A percentile compares a stretch with the other conserved stretches of the same genome.
Evolutionary conservation across 2,329 filamentous ascomycete genomes (phyloP).

Genomic region (Fusarium sp.): DNA sequence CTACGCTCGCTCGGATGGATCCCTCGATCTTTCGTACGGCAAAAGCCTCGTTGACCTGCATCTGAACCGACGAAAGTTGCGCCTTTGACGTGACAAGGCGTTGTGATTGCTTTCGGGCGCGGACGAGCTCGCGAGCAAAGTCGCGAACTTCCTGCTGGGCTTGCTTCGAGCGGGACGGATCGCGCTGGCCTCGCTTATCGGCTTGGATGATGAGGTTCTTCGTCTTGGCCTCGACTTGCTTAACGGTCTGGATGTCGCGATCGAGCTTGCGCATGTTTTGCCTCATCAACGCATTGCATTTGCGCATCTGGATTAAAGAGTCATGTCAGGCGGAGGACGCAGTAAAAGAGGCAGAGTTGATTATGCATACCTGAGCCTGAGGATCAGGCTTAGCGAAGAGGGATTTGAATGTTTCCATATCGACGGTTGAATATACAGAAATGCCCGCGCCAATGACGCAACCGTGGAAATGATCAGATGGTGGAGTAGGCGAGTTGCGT

Average conservation of each 20-base stretch:
- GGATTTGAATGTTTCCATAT: slow-evolving; percentile 87
- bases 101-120: slow-evolving; percentile 77
- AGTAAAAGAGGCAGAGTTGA: neutral
- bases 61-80: slow-evolving; percentile 90
- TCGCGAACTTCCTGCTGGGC: slow-evolving; percentile 84
- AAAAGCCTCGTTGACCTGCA: slow-evolving; percentile 98
- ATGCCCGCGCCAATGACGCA: slow-evolving; percentile 44
- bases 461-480: slow-evolving; percentile 29
- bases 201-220: slow-evolving; percentile 86
- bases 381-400: slow-evolving; percentile 94
- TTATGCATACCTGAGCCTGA: slow-evolving; percentile 79
- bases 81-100: slow-evolving; percentile 89
- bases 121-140: slow-evolving; percentile 88
- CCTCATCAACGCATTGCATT: slow-evolving; percentile 92
- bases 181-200: slow-evolving; percentile 81
- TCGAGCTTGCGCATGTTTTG: slow-evolving; percentile 93
- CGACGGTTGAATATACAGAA: slow-evolving; percentile 36
- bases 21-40: slow-evolving; percentile 96
- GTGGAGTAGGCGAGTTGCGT: slow-evolving; percentile 7
- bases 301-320: slow-evolving; percentile 75
- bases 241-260: slow-evolving; percentile 85
- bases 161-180: slow-evolving; percentile 81
- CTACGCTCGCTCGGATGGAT: slow-evolving; percentile 84
- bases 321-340: slow-evolving; percentile 3
- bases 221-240: slow-evolving; percentile 83